phyloP scores from a whole-genome alignment of 2,329 filamentous ascomycete species.

The Hypoxylon sp. region DNA sequence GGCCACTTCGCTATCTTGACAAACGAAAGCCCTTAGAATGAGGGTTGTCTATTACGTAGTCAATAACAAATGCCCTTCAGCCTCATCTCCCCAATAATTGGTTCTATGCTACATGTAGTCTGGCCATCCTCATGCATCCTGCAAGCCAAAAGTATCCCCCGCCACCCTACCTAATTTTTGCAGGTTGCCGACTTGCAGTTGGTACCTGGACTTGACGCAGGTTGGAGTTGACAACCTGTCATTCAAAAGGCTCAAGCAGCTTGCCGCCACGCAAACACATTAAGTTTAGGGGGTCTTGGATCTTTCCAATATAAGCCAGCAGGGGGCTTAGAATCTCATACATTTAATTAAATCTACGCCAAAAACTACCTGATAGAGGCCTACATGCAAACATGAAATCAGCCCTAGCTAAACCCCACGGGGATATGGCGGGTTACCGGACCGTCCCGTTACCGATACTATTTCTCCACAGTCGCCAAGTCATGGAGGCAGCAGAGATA shows the following conservation, averaged over 20 bases:
- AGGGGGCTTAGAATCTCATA: background rate
- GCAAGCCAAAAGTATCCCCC: constrained; percentile 21
- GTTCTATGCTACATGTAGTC: constrained; percentile 6
- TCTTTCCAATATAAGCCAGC: constrained; percentile 4
- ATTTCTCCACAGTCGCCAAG: constrained; percentile 19
- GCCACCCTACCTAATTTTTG: constrained; percentile 22
- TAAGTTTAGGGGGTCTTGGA: background rate
- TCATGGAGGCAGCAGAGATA: background rate
- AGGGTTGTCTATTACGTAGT: background rate
- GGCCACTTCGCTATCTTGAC: constrained; percentile 1
- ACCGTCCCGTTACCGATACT: constrained; percentile 18
- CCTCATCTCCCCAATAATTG: constrained; percentile 30
- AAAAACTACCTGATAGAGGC: background rate
- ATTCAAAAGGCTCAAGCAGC: background rate
- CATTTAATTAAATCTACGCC: background rate
- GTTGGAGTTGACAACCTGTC: constrained; percentile 9
- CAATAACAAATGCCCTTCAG: constrained; percentile 18
- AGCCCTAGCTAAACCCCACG: constrained; percentile 13
- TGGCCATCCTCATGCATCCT: constrained; percentile 10
- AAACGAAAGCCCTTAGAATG: background rate
- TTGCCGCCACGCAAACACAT: constrained; percentile 26
- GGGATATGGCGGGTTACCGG: constrained; percentile 20
- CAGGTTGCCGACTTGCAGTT: constrained; percentile 20
- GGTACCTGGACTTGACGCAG: constrained; percentile 3
- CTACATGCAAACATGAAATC: background rate